These are phyloP conservation scores for Colletotrichum orbiculare DNA, from an alignment of 2,329 filamentous ascomycete species.

Conservation along the genomic window DNA sequence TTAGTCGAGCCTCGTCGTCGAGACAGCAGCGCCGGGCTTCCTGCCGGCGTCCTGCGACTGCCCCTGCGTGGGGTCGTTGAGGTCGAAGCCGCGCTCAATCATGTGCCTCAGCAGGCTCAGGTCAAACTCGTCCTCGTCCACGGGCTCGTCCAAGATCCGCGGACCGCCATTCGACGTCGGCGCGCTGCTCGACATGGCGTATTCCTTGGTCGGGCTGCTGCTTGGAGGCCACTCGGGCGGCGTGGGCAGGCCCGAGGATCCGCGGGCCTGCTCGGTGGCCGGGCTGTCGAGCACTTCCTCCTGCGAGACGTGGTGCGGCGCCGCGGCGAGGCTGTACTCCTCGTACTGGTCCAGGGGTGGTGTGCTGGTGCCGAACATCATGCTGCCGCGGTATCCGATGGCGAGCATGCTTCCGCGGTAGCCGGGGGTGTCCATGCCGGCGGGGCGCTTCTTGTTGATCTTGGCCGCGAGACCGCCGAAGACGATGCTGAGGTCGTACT, in stretches of 20 bases:
- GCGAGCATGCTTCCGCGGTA: constrained; percentile 27
- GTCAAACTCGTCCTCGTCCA: constrained; percentile 20
- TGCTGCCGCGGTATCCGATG: constrained; percentile 31
- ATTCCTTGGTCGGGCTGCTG: constrained; percentile 26
- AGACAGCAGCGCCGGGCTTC: constrained; percentile 25
- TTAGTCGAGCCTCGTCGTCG: constrained; percentile 26
- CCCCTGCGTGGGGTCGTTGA: constrained; percentile 26
- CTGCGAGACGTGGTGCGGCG: constrained; percentile 45
- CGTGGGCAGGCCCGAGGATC: constrained; percentile 49
- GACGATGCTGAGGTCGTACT: constrained; percentile 27
- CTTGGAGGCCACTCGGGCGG: constrained; percentile 46
- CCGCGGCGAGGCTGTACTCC: constrained; percentile 29
- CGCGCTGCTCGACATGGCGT: constrained; percentile 19
- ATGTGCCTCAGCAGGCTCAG: constrained; percentile 27
- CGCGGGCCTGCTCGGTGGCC: constrained; percentile 49
- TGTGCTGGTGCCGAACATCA: constrained; percentile 32
- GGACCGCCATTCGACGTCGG: constrained; percentile 15
- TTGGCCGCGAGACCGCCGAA: constrained; percentile 47
- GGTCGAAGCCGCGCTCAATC: constrained; percentile 29
- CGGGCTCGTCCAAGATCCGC: constrained; percentile 22
- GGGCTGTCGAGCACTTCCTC: constrained; percentile 50
- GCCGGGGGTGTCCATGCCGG: constrained; percentile 7
- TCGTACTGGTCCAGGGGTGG: constrained; percentile 29
- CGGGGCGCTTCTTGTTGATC: constrained; percentile 24
- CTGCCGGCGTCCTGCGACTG: constrained; percentile 16